Evolutionary conservation across 208 protist species (phyloP).

Genomic region (Trypanosomatidae sp.): DNA sequence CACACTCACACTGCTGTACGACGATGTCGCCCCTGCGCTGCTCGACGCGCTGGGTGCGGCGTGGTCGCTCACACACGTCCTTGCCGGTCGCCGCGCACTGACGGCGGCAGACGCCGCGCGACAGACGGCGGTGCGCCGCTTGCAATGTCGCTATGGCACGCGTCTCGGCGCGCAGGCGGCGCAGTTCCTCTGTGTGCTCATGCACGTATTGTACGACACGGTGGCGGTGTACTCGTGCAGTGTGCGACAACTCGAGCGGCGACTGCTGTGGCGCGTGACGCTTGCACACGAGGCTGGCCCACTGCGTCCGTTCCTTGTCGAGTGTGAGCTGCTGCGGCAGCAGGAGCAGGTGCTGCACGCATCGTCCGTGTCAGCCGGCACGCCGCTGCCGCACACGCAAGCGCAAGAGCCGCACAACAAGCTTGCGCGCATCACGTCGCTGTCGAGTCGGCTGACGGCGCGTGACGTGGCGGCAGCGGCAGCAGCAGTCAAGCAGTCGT

Average conservation of each 20-base stretch:
- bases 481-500: no score
- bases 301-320: conserved; percentile 32
- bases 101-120: conserved; percentile 11
- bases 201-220: conserved; percentile 70
- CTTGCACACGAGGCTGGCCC: conserved; percentile 38
- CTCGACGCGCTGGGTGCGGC: conserved; percentile 43
- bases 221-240: conserved; percentile 53
- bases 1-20: conserved; percentile 49
- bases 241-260: conserved; percentile 37
- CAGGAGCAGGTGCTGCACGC: no score
- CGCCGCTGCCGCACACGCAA: no score
- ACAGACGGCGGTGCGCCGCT: conserved; percentile 21
- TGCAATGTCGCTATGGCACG: conserved; percentile 42
- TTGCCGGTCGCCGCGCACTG: conserved; percentile 18
- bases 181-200: conserved; percentile 42
- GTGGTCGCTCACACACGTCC: conserved; percentile 38
- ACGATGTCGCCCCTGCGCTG: conserved; percentile 11
- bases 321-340: conserved; percentile 20
- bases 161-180: conserved; percentile 23
- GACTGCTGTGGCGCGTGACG: conserved; percentile 52
- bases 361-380: no score
- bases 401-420: not conserved
- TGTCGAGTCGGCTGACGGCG: conserved; percentile 15
- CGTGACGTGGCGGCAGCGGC: not conserved
- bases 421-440: not conserved